A percentile compares a stretch with the other conserved stretches of the same genome.
Conservation (phyloP, 2,329 filamentous ascomycete species). For the Clonostachys sp. region DNA sequence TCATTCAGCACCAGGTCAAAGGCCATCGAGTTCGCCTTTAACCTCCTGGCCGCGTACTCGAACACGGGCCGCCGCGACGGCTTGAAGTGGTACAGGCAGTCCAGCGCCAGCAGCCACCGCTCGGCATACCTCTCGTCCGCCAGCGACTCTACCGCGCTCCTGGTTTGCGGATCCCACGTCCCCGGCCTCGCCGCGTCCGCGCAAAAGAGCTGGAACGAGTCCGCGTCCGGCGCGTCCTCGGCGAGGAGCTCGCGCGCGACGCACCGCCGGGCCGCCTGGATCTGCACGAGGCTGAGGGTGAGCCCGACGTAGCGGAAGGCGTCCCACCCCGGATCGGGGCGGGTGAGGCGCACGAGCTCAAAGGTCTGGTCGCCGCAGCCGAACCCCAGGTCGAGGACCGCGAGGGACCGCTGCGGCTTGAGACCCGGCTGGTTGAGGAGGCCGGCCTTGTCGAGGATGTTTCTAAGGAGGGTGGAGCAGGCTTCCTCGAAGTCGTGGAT, state of each 20-base stretch:
- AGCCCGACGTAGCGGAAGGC: constrained; percentile 45
- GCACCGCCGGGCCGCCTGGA: constrained; percentile 24
- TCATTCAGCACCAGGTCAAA: constrained; percentile 45
- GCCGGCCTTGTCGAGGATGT: constrained; percentile 37
- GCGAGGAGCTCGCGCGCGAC: constrained; percentile 14
- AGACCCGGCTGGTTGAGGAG: constrained; percentile 16
- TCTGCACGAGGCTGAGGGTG: constrained; percentile 42
- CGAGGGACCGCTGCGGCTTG: constrained; percentile 9
- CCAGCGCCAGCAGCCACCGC: constrained; percentile 49
- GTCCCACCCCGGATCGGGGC: constrained; percentile 8
- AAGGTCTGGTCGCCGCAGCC: constrained; percentile 55
- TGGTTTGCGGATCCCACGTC: constrained; percentile 23
- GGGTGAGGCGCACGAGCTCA: constrained; percentile 28
- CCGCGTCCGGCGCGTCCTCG: constrained; percentile 1
- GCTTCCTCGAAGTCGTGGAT: constrained; percentile 36
- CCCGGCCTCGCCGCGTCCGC: constrained; percentile 43
- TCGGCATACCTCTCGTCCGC: constrained; percentile 17
- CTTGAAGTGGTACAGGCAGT: constrained; percentile 52
- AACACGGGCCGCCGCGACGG: constrained; percentile 45
- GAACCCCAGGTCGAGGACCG: constrained; percentile 50
- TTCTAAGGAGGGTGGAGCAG: constrained; percentile 39
- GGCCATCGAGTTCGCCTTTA: constrained; percentile 46
- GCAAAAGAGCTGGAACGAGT: constrained; percentile 32
- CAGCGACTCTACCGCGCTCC: constrained; percentile 13
- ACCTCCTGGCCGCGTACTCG: constrained; percentile 25